A percentile compares a stretch with the other conserved stretches of the same genome.
phyloP scores from a whole-genome alignment of 176 grass and related monocot genomes.

The Musa beccarii region DNA sequence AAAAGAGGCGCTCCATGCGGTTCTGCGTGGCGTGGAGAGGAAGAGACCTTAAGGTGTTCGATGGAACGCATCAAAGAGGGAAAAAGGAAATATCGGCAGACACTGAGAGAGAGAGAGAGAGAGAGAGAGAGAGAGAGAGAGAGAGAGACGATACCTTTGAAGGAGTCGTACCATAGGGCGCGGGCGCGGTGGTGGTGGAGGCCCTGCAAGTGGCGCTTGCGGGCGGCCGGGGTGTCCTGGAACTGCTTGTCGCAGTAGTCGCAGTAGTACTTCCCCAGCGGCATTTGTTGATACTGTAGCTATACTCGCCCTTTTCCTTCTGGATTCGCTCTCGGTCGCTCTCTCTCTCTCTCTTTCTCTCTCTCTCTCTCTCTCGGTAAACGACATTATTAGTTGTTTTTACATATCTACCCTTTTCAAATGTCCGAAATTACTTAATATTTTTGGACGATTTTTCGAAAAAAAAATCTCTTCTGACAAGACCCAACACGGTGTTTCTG shows the following conservation, averaged over 20 bases:
- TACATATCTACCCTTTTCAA: no score
- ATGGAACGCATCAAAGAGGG: conserved; percentile 24
- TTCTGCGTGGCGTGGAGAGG: conserved; percentile 18
- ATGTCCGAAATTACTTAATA: no score
- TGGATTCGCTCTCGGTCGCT: no score
- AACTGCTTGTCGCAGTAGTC: conserved; percentile 99
- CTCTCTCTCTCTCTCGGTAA: no score
- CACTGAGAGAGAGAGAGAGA: no score
- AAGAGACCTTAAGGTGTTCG: conserved; percentile 20
- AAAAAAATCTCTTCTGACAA: no score
- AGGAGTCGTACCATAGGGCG: conserved; percentile 64
- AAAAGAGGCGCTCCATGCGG: conserved; percentile 27
- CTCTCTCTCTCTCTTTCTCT: no score
- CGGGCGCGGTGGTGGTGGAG: conserved; percentile 53
- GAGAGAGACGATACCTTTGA: conserved; percentile 26
- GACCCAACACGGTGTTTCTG: no score
- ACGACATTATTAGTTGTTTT: no score
- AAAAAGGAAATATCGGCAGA: neutral
- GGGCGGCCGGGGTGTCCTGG: conserved; percentile 63
- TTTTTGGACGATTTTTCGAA: no score
- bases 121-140: no score
- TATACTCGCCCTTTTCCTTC: no score
- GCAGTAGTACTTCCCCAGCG: conserved; percentile 81
- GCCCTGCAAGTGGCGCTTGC: conserved; percentile 74
- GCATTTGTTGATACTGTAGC: conserved; percentile 19